Percentiles rank a stretch among this genome's conserved stretches.
Conservation (phyloP, 164 flowering plant genomes). For the Chimonanthus praecox region DNA sequence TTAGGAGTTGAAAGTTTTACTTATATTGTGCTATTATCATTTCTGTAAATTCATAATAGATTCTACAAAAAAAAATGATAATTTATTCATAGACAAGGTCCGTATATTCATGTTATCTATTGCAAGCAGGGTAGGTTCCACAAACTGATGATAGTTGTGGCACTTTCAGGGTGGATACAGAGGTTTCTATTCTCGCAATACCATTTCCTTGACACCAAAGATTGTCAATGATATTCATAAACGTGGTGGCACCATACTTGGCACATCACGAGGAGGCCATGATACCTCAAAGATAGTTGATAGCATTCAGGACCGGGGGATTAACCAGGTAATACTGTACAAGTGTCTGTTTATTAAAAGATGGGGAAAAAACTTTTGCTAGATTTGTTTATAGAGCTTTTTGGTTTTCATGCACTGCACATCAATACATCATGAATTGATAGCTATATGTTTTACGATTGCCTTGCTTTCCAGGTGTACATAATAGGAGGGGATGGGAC, state of each 20-base stretch:
- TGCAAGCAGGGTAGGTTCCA: neutral
- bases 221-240: constrained; percentile 78
- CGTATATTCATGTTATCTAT: neutral
- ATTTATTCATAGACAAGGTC: no score
- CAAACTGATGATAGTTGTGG: neutral
- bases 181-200: constrained; percentile 72
- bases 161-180: constrained; percentile 65
- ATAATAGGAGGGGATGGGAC: constrained; percentile 92
- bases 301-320: constrained; percentile 84
- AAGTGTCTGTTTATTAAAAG: neutral
- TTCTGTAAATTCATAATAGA: no score
- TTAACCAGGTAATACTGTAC: constrained; percentile 53
- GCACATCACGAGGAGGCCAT: constrained; percentile 85
- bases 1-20: no score
- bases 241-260: constrained; percentile 81
- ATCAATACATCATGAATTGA: neutral
- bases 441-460: neutral
- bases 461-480: constrained; percentile 45
- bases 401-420: neutral
- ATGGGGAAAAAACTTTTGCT: neutral
- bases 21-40: no score
- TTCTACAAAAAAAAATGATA: no score
- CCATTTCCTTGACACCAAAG: constrained; percentile 65
- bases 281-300: constrained; percentile 77
- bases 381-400: no score